phyloP scores from a whole-genome alignment of 306 rosid species.

The Psophocarpus tetragonolobus region DNA sequence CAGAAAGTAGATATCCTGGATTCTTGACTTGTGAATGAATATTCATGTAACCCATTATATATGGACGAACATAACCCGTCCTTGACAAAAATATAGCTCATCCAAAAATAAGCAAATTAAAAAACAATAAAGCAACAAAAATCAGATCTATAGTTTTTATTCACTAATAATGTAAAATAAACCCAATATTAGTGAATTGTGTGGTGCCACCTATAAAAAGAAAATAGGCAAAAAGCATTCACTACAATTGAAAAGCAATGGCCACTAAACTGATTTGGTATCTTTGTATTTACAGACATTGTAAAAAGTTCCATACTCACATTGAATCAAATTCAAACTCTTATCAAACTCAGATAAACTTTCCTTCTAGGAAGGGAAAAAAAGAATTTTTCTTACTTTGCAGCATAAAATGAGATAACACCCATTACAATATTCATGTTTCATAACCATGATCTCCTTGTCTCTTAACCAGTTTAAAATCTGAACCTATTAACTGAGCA shows the following conservation, averaged over 20 bases:
- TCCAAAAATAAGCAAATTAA: neutral
- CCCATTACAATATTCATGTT: neutral
- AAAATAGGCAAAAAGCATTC: neutral
- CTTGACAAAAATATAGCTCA: neutral
- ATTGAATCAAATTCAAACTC: neutral
- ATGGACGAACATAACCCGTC: neutral
- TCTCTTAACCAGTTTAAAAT: conserved; percentile 16
- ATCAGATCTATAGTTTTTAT: conserved; percentile 9
- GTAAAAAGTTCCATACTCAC: neutral
- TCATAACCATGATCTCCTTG: neutral
- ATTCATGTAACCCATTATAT: conserved; percentile 22
- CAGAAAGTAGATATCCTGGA: conserved; percentile 1
- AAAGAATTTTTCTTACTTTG: neutral
- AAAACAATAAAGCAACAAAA: neutral
- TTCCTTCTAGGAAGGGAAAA: neutral
- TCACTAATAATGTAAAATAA: neutral
- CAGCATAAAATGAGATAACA: neutral
- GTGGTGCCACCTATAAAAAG: neutral
- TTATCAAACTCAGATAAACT: neutral
- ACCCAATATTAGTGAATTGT: neutral
- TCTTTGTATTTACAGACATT: neutral
- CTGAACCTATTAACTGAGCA: neutral
- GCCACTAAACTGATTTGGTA: neutral
- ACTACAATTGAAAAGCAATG: neutral
- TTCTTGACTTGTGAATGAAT: neutral